Evolutionary conservation across 805 yeast species (phyloP).

Genomic region (Yamadazyma endophytica): DNA sequence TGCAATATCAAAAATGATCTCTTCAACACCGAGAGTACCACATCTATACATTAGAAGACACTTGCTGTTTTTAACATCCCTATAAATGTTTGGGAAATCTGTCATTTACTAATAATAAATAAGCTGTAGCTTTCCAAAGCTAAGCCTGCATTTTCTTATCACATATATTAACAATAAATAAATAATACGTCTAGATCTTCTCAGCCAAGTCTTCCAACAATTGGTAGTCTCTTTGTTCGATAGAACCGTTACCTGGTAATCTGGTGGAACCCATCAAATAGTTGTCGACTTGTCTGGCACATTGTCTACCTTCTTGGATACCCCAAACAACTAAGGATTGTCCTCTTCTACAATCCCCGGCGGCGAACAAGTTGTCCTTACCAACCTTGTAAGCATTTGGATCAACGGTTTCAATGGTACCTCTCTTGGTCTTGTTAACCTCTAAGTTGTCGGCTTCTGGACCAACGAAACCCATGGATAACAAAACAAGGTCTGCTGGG

Average conservation of each 20-base stretch:
- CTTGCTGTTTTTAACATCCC: too few relatives aligned
- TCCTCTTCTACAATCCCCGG: conserved; percentile 99
- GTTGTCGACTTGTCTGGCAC: conserved; percentile 90
- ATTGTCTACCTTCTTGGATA: conserved; percentile 98
- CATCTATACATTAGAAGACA: too few relatives aligned
- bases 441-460: conserved; percentile 82
- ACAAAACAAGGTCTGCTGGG: conserved; percentile 89
- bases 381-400: conserved; percentile 62
- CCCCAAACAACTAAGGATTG: conserved; percentile 99
- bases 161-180: too few relatives aligned
- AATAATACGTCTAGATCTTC: conserved; percentile 33
- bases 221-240: conserved; percentile 78
- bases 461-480: conserved; percentile 97
- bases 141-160: too few relatives aligned
- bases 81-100: too few relatives aligned
- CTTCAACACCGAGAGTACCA: too few relatives aligned
- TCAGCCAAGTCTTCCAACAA: conserved; percentile 74
- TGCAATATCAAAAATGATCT: too few relatives aligned
- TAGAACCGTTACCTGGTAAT: conserved; percentile 92
- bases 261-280: conserved; percentile 73
- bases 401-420: conserved; percentile 68
- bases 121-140: too few relatives aligned
- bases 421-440: conserved; percentile 71
- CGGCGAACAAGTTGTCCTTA: conserved; percentile 75
- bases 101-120: too few relatives aligned